These are phyloP conservation scores for Fomes fomentarius DNA, from an alignment of 1,284 basidiomycete species.

Conservation along the genomic window DNA sequence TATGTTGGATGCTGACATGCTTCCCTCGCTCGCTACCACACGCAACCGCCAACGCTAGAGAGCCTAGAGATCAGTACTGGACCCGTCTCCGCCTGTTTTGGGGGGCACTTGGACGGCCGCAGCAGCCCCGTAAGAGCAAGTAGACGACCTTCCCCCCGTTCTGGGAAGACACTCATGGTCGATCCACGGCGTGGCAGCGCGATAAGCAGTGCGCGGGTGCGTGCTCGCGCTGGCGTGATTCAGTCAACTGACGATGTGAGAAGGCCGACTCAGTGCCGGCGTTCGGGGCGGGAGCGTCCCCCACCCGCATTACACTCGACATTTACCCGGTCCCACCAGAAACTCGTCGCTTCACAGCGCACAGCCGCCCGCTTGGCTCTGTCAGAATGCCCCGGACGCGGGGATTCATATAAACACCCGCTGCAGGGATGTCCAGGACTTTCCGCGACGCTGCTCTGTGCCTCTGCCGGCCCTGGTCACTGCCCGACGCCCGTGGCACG, in stretches of 20 bases:
- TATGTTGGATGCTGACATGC: slow-evolving; percentile 14
- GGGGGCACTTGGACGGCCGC: not conserved
- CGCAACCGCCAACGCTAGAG: not conserved
- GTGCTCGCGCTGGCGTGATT: slow-evolving; percentile 23
- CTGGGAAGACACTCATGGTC: slow-evolving; percentile 23
- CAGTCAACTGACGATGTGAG: slow-evolving; percentile 32
- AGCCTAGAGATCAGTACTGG: slow-evolving; percentile 4
- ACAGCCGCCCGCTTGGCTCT: too few species aligned
- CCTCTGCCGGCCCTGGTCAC: slow-evolving; percentile 10
- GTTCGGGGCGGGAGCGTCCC: slow-evolving; percentile 23
- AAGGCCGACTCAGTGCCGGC: slow-evolving; percentile 20
- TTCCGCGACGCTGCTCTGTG: slow-evolving; percentile 15
- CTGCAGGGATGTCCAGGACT: slow-evolving; percentile 12
- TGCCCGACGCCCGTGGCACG: too few species aligned
- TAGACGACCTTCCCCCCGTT: slow-evolving; percentile 8
- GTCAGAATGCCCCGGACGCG: too few species aligned
- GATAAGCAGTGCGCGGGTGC: slow-evolving; percentile 18
- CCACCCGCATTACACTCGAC: slow-evolving; percentile 32
- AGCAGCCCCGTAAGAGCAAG: too few species aligned
- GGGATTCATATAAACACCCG: slow-evolving; percentile 24
- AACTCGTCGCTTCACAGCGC: too few species aligned
- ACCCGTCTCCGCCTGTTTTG: slow-evolving; percentile 6
- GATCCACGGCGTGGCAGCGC: slow-evolving; percentile 20
- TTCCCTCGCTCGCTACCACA: slow-evolving; percentile 13
- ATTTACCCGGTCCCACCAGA: slow-evolving; percentile 35